Base-by-base conservation (phyloP, 352 stramenopile genomes). In the Phytophthora sp. region DNA sequence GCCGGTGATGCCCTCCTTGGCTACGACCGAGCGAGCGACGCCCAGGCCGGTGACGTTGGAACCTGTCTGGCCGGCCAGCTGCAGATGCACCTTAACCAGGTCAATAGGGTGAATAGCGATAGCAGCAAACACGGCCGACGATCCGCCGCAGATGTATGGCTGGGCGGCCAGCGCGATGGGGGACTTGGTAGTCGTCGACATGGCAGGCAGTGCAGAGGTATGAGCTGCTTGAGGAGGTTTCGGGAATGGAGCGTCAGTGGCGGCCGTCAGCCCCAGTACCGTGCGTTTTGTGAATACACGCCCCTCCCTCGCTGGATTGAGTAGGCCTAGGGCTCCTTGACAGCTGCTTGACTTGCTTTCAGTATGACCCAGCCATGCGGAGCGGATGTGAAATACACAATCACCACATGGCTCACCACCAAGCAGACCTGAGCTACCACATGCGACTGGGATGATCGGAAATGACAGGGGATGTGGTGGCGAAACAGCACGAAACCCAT, bases 81-180 rank as follows among this genome's bases (percentile, higher is more conserved):
- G 91, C 38, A 97, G 61, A 33, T 95, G 88, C 47, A 96, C 89
- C 74, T 97, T 97, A 71, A 95, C 89, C 39, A 96, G 76, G 62
- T 97, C 91, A 61, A 97, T 96, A 31, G 91, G 91, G 71, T 97
- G 89, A 73, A 97, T 95, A 54, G 81, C 84, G 9, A 92, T 62
- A 31, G 87, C 84, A 11, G 87, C 84, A 50, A 95, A 86, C 23
- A 93, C 80, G 11, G 87, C 84, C 1, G 87, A 75, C 11, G 82
- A 84, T 27, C 87, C 87, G 51, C 87, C 87, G 69, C 84, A 93
- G 33, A 95, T 71, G 58, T 95, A 95, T 9, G 87, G 87, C 74
- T 93, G 87, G 11, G 82, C 80, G 8, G 76, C 47, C 26, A 78
- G 54, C 15, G 84, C 86, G 50, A 91, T 66, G 42, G 79, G 82